Percentiles rank a stretch among this genome's conserved stretches.
Evolutionary conservation across 2,329 filamentous ascomycete genomes (phyloP).

Genomic region (Dothideomycetes sp.): DNA sequence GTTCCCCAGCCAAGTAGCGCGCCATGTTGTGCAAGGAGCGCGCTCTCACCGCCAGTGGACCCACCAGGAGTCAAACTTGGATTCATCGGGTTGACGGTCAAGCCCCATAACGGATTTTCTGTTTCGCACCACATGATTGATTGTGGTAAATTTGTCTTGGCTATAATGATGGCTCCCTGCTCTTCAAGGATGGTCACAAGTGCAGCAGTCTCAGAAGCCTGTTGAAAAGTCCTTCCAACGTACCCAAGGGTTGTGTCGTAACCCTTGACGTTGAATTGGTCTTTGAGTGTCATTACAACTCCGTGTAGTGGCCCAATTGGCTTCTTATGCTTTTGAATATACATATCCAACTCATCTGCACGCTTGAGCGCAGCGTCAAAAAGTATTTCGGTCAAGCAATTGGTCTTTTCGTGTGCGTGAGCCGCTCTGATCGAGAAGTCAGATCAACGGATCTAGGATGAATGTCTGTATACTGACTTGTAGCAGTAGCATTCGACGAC

Average conservation of each 20-base stretch:
- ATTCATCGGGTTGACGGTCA: constrained; percentile 36
- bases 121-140: constrained; percentile 48
- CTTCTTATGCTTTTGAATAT: constrained; percentile 35
- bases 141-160: constrained; percentile 41
- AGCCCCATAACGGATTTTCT: constrained; percentile 41
- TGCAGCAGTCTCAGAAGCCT: constrained; percentile 38
- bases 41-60: constrained; percentile 35
- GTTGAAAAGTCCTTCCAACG: constrained; percentile 36
- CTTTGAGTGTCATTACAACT: constrained; percentile 38
- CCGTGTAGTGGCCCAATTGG: constrained; percentile 22
- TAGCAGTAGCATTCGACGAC: background rate
- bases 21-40: constrained; percentile 28
- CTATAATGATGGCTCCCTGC: constrained; percentile 42
- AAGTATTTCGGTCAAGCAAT: constrained; percentile 32
- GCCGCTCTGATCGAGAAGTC: background rate
- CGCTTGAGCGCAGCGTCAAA: constrained; percentile 42
- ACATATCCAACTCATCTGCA: constrained; percentile 40
- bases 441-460: no score
- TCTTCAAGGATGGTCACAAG: constrained; percentile 38
- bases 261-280: constrained; percentile 45
- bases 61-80: constrained; percentile 35
- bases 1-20: constrained; percentile 39
- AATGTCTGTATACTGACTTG: background rate
- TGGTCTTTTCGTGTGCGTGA: background rate
- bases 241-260: constrained; percentile 43